Evolutionary conservation across 345 rosid genomes (phyloP), one percentile per base, ranked within the genome.

Genomic region (Brassica carinata): DNA sequence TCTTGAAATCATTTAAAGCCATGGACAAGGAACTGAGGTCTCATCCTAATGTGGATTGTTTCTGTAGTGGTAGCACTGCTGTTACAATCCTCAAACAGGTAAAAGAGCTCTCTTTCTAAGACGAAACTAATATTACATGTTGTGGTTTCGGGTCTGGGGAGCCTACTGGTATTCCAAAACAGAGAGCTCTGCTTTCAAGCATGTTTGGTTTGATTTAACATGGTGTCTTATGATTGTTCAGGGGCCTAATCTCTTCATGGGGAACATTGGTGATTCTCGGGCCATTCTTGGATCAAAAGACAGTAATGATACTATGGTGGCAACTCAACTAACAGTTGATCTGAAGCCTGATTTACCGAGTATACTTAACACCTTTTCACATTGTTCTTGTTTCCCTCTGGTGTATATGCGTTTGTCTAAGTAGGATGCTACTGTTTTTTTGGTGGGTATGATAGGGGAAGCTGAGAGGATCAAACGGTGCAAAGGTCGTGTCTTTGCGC

Each of bases 41-140:
- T 51, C 98, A 92, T 85, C 97, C 98, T 71, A 90, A 90, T 75
- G 81, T 96, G 84, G 98, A 96, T 77, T 90, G 97, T 86, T 96
- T 96, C 87, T 96, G 98, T 76, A 96, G 99, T 76, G 99, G 99
- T 81, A 92, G 99, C 87, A 96, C 99, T 66, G 92, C 97, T 34
- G 89, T 96, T 55, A 89, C 97, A 2, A 87, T 96, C n/a, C 87
- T 94, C 67, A 96, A 91, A 89, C 98, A 96, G 93, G 99, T 91
- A 85, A 36, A 27, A 18, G 74, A 34, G 13, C 68, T 33, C 31
- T 33, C 26, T 23, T 23, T 23, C 26, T 23, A 23, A 23, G 26
- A 23, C 26, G 26, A 23, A 23, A 23, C 26, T 23, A 23, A 1
- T 23, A 23, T 23, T 23, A 23, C 26, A 23, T 23, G 26, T 23